Conservation (phyloP, 1,139 yeast species). For the Yarrowia galli region DNA sequence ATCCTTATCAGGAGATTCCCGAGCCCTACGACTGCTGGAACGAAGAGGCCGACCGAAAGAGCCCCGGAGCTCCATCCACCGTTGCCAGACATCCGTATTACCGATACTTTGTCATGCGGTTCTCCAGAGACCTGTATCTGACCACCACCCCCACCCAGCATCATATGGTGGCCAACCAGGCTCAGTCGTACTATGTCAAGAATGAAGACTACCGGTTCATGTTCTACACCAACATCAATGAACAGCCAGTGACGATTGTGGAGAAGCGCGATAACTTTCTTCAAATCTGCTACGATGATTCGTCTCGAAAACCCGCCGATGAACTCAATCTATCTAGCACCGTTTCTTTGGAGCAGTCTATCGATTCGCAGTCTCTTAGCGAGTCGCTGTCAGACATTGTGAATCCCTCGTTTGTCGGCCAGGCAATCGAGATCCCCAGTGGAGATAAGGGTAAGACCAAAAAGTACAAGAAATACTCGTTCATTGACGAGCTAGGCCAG, state of each 20-base stretch:
- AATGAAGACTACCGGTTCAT: constrained; percentile 28
- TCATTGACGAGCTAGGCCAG: constrained; percentile 35
- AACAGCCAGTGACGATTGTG: constrained; percentile 30
- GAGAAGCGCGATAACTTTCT: constrained; percentile 29
- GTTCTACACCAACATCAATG: constrained; percentile 37
- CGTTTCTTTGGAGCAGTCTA: constrained; percentile 22
- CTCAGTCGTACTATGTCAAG: constrained; percentile 33
- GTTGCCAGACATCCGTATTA: constrained; percentile 17
- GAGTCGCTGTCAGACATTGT: constrained; percentile 32
- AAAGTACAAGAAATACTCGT: constrained; percentile 25
- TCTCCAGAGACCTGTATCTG: constrained; percentile 31
- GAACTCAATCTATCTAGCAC: background rate
- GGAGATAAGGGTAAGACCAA: constrained; percentile 34
- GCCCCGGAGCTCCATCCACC: background rate
- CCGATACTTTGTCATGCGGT: constrained; percentile 36
- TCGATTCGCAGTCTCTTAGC: constrained; percentile 26
- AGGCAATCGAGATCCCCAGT: constrained; percentile 34
- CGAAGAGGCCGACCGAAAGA: constrained; percentile 18
- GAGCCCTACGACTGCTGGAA: constrained; percentile 37
- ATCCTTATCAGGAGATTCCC: constrained; percentile 29
- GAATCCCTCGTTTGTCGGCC: constrained; percentile 30
- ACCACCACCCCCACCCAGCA: constrained; percentile 37
- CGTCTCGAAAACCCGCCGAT: background rate
- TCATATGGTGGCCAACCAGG: constrained; percentile 34
- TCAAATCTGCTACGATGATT: constrained; percentile 32